Conservation (phyloP, 768 basidiomycete genomes). For the Hirschioporus abietinus region DNA sequence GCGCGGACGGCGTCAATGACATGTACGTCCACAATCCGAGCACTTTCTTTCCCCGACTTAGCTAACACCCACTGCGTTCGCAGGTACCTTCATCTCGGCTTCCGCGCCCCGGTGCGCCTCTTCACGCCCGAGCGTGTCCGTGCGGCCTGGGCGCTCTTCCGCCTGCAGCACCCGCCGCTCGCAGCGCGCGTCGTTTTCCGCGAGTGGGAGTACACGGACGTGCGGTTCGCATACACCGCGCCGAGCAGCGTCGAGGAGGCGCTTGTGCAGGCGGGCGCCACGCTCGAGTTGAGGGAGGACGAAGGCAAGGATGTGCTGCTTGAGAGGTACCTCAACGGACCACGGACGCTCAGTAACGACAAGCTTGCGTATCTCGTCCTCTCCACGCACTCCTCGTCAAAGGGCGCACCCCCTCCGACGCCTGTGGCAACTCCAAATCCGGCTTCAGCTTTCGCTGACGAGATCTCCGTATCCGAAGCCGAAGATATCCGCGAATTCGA, state of each 20-base stretch:
- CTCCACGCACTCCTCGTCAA: constrained; percentile 11
- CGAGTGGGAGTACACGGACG: constrained; percentile 58
- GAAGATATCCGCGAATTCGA: constrained; percentile 38
- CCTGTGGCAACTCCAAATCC: constrained; percentile 30
- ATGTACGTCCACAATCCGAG: constrained; percentile 45
- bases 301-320: constrained; percentile 59
- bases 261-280: constrained; percentile 39
- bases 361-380: constrained; percentile 63
- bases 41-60: not conserved
- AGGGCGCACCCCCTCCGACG: constrained; percentile 19
- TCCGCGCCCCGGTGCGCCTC: constrained; percentile 41
- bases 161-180: constrained; percentile 68
- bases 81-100: constrained; percentile 79
- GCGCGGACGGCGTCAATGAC: constrained; percentile 81
- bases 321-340: constrained; percentile 69
- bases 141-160: constrained; percentile 67
- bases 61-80: not conserved
- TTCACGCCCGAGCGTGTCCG: constrained; percentile 44
- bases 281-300: constrained; percentile 41
- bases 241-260: constrained; percentile 40
- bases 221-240: constrained; percentile 55
- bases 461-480: constrained; percentile 15
- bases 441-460: constrained; percentile 16
- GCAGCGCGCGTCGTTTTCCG: constrained; percentile 41
- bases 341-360: constrained; percentile 62